These are phyloP conservation scores for Pyrenophora graminea DNA, from an alignment of 2,329 filamentous ascomycete species.

Conservation along the genomic window DNA sequence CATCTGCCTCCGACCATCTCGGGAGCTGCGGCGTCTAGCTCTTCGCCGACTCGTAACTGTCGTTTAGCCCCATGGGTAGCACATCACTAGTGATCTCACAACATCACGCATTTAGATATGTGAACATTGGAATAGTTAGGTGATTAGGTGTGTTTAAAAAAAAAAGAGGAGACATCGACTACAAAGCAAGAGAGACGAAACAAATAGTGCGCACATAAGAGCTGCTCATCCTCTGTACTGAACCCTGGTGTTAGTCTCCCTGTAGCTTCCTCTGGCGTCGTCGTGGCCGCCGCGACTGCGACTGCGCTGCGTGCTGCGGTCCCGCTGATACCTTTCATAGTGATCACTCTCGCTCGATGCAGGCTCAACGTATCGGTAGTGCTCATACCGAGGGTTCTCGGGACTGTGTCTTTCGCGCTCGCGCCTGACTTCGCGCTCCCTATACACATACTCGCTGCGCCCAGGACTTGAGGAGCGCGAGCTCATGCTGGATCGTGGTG, in stretches of 20 bases:
- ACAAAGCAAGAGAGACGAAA: not conserved
- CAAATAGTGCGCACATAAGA: not conserved
- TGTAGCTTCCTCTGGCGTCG: slow-evolving; percentile 32
- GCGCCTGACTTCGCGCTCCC: slow-evolving; percentile 51
- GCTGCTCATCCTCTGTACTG: slow-evolving; percentile 28
- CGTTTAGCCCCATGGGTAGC: not conserved
- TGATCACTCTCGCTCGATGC: slow-evolving; percentile 38
- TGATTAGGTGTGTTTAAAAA: not conserved
- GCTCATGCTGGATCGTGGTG: slow-evolving; percentile 41
- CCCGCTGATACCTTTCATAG: slow-evolving; percentile 31
- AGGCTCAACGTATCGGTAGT: slow-evolving; percentile 53
- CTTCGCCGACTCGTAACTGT: slow-evolving; percentile 2
- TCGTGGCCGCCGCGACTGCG: slow-evolving; percentile 37
- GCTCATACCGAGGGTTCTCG: slow-evolving; percentile 48
- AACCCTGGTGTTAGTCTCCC: slow-evolving; percentile 41
- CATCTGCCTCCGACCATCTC: slow-evolving; percentile 1
- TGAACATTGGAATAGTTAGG: not conserved
- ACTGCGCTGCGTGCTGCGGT: slow-evolving; percentile 36
- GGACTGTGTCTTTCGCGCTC: slow-evolving; percentile 47
- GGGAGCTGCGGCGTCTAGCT: slow-evolving; percentile 4
- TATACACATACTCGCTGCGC: slow-evolving; percentile 48
- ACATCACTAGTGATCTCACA: slow-evolving; percentile 10
- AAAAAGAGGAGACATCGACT: not conserved
- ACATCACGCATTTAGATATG: not conserved
- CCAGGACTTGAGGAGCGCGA: slow-evolving; percentile 37